phyloP scores from a whole-genome alignment of 2,329 filamentous ascomycete species.

The Fusarium stilboides region DNA sequence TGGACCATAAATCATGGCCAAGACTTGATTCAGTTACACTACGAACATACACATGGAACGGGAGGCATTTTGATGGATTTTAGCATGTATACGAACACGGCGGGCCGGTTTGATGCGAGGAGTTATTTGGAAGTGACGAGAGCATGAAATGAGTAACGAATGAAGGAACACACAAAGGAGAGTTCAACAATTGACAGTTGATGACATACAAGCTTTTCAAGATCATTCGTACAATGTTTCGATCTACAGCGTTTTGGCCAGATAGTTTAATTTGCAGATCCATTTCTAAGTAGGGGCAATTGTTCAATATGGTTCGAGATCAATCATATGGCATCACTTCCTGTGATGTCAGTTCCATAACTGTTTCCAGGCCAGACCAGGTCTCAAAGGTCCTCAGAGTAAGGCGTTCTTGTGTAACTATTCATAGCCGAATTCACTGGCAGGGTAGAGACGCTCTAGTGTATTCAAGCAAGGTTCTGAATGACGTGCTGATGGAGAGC shows the following conservation, averaged over 20 bases:
- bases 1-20: neutral
- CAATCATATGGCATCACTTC: neutral
- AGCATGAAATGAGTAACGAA: conserved; percentile 1
- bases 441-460: neutral
- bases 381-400: neutral
- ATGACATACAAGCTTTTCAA: neutral
- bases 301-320: neutral
- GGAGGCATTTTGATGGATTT: neutral
- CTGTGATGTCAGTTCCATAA: neutral
- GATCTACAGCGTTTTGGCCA: neutral
- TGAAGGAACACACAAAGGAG: neutral
- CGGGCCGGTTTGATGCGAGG: conserved; percentile 4
- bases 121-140: neutral
- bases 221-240: neutral
- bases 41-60: neutral
- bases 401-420: neutral
- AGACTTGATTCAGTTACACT: too few species aligned
- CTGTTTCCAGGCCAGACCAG: neutral
- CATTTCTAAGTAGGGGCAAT: neutral
- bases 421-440: neutral
- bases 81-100: conserved; percentile 1
- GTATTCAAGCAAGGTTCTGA: neutral
- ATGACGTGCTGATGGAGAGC: neutral
- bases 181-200: neutral
- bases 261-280: neutral